A percentile compares a stretch with the other conserved stretches of the same genome.
Conservation (phyloP, 2,329 filamentous ascomycete species). For the Claviceps maximensis region DNA sequence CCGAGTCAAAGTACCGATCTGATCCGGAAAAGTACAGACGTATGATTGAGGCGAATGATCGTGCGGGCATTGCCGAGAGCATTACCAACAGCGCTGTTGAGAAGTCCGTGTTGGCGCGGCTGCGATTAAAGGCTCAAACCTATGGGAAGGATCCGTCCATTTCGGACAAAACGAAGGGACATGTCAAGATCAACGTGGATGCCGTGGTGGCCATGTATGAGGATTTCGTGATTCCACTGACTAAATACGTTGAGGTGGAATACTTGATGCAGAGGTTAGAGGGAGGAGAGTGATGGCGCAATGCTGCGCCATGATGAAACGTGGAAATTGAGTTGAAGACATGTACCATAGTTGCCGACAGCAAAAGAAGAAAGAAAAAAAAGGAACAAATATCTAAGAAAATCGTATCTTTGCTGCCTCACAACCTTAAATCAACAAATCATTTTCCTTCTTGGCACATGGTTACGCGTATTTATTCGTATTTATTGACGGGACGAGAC, state of each 20-base stretch:
- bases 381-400: too few species aligned
- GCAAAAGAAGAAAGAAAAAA: too few species aligned
- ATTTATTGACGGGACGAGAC: not conserved
- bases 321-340: not conserved
- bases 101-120: constrained; percentile 74
- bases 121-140: constrained; percentile 79
- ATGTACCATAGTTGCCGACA: too few species aligned
- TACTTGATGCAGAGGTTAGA: constrained; percentile 89
- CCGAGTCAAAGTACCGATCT: constrained; percentile 83
- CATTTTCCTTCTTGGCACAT: not conserved
- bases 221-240: constrained; percentile 88
- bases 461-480: not conserved
- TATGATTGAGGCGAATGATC: constrained; percentile 70
- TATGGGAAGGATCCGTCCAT: constrained; percentile 83
- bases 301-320: too few species aligned
- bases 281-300: constrained; percentile 22
- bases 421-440: too few species aligned
- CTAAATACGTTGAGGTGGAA: constrained; percentile 96
- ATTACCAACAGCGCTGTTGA: constrained; percentile 88
- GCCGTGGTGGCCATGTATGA: constrained; percentile 84
- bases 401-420: too few species aligned
- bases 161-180: constrained; percentile 36
- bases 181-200: constrained; percentile 78
- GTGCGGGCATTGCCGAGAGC: constrained; percentile 69
- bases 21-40: constrained; percentile 69